Evolutionary conservation across 163 green algal genomes (phyloP).

Genomic region (Coccomyxa subellipsoidea): DNA sequence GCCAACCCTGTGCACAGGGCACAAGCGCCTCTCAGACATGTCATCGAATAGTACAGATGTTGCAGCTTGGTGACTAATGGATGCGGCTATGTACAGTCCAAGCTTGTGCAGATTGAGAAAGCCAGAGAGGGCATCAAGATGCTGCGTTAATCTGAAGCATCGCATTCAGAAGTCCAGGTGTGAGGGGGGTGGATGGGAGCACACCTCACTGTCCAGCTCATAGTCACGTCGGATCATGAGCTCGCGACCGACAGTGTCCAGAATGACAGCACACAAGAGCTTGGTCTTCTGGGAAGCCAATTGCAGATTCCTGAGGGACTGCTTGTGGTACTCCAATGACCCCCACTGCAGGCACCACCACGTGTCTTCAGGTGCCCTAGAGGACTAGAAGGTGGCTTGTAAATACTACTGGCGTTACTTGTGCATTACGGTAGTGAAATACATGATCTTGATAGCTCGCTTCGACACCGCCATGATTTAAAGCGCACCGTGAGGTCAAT

Average conservation of each 20-base stretch:
- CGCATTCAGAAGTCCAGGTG: too few species aligned
- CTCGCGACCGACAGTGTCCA: conserved; percentile 84
- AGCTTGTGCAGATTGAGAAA: too few species aligned
- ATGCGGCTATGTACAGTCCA: too few species aligned
- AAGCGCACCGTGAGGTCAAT: conserved; percentile 53
- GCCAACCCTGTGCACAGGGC: conserved; percentile 36
- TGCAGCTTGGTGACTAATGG: too few species aligned
- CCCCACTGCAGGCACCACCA: conserved; percentile 42
- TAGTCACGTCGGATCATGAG: conserved; percentile 54
- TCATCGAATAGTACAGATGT: background rate
- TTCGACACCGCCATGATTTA: too few species aligned
- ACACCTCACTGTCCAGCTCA: conserved; percentile 20
- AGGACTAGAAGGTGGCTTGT: too few species aligned
- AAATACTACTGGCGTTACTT: too few species aligned
- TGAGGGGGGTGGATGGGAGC: background rate
- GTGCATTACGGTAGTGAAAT: too few species aligned
- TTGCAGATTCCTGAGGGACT: conserved; percentile 67
- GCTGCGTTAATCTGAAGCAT: too few species aligned
- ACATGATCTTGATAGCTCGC: too few species aligned
- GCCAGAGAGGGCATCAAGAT: too few species aligned
- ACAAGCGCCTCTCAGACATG: background rate
- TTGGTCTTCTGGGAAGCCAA: conserved; percentile 59
- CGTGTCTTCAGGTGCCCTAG: background rate
- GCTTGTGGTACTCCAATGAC: conserved; percentile 59
- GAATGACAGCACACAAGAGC: conserved; percentile 67